Base-by-base conservation (phyloP, 208 protist genomes). In the Paratrypanosoma confusum region DNA sequence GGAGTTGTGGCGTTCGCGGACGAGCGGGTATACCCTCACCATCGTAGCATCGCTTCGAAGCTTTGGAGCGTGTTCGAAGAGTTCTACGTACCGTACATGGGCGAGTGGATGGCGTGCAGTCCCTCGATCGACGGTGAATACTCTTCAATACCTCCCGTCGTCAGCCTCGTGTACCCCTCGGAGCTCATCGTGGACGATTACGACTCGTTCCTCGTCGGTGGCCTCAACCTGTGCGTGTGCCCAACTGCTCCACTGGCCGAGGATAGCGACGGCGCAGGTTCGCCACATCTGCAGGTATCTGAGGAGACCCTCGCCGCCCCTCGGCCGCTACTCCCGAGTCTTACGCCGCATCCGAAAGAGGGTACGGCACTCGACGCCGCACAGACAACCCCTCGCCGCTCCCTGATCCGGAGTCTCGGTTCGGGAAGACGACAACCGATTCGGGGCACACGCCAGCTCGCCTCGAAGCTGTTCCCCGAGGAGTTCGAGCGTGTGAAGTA, bases 1-100 rank as follows among this genome's bases (percentile, higher is more conserved):
- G 44, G 62, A n/a, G 71, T 93, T 11, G 74, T 93, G 6, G 69
- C 67, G 5, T 93, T 68, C 50, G 65, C 77, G 0, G 65, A 93
- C 45, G 74, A 84, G 49, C 32, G 32, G 25, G 21, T 26, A 21
- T 74, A 68, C 37, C 62, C 66, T 0, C 56, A 68, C 18, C 74
- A 84, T 41, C 61, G 68, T 16, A 61, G 74, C 17, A 57, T 93
- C 37, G 80, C 76, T 14, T 72, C 77, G 22, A 93, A 93, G 56
- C 44, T 86, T 5, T 93, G 84, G 80, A 57, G 53, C 39, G 50
- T 74, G 25, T 86, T 88, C 38, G 71, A 85, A 39, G 50, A 74
- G 23, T 60, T 71, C 47, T 59, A 81, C 18, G 77, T 70, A 38
- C 50, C 44, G 20, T 59, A 57, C 16, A 58, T n/a, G n/a, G n/a